Percentiles rank a stretch among this genome's conserved stretches.
Conservation (phyloP, 1,284 basidiomycete species). For the Ustilago nuda region DNA sequence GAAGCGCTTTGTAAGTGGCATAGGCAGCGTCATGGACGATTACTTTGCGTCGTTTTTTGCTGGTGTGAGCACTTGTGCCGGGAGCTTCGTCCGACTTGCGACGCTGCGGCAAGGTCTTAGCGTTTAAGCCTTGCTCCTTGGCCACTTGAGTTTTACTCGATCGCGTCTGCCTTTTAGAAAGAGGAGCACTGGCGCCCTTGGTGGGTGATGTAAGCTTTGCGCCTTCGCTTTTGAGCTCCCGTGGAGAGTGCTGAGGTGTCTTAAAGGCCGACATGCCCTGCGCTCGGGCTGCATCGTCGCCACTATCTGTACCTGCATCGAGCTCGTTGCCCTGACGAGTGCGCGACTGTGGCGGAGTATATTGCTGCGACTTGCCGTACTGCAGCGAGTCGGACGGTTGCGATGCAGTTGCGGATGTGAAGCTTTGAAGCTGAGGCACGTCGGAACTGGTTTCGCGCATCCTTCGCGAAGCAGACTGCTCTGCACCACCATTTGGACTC, state of each 20-base stretch:
- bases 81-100: slow-evolving; percentile 17
- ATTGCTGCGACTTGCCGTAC: slow-evolving; percentile 20
- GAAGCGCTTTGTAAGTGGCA: slow-evolving; percentile 81
- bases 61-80: slow-evolving; percentile 2
- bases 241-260: slow-evolving; percentile 43
- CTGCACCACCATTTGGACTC: slow-evolving; percentile 1
- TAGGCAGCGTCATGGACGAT: slow-evolving; percentile 82
- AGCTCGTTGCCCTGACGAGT: slow-evolving; percentile 32
- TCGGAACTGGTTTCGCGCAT: slow-evolving; percentile 39
- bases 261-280: slow-evolving; percentile 46
- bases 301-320: slow-evolving; percentile 40
- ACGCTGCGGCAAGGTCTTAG: slow-evolving; percentile 14
- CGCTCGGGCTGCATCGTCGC: slow-evolving; percentile 28
- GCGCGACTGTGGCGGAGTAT: slow-evolving; percentile 37
- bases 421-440: slow-evolving; percentile 12
- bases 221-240: slow-evolving; percentile 15
- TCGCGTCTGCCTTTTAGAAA: slow-evolving; percentile 3
- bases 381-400: neutral
- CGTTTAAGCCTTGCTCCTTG: neutral
- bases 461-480: slow-evolving; percentile 15
- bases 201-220: slow-evolving; percentile 11
- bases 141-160: neutral
- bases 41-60: slow-evolving; percentile 48
- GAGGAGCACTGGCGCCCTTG: neutral
- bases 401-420: neutral